Evolutionary conservation across 176 grass and related monocot species (phyloP).

Genomic region (Guadua angustifolia): DNA sequence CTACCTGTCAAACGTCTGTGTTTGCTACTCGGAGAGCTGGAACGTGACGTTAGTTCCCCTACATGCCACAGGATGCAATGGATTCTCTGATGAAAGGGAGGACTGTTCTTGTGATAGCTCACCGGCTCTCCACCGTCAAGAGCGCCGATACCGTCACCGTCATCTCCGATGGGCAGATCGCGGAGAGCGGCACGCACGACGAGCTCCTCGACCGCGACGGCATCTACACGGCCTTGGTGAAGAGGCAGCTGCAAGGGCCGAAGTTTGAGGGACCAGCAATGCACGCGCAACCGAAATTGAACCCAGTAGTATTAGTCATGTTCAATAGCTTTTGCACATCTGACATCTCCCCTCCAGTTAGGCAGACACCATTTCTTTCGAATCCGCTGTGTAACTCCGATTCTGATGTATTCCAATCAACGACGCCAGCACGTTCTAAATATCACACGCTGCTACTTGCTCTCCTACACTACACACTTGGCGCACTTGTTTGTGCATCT

Average conservation of each 20-base stretch:
- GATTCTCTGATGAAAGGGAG: conserved; percentile 96
- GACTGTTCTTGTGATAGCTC: conserved; percentile 96
- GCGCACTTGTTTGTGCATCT: no score
- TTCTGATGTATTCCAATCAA: conserved; percentile 48
- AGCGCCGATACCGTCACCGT: conserved; percentile 83
- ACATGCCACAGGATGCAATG: conserved; percentile 83
- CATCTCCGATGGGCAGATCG: conserved; percentile 88
- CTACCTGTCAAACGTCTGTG: conserved; percentile 5
- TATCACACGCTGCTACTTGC: conserved; percentile 5
- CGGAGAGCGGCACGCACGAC: conserved; percentile 81
- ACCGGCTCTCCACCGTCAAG: conserved; percentile 95
- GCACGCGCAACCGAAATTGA: conserved; percentile 21
- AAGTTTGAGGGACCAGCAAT: conserved; percentile 56
- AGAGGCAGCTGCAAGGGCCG: conserved; percentile 88
- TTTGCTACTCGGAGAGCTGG: conserved; percentile 9
- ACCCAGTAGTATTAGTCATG: conserved; percentile 37
- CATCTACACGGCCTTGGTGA: conserved; percentile 95
- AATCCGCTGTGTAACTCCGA: not conserved
- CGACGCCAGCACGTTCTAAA: conserved; percentile 15
- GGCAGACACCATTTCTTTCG: not conserved
- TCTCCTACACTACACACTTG: no score
- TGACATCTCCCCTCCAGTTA: not conserved
- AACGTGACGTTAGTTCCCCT: not conserved
- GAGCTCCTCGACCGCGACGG: conserved; percentile 74
- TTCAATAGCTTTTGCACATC: not conserved